phyloP scores from a whole-genome alignment of 441 rosid species.

The Bocquillonia castaneifolia region DNA sequence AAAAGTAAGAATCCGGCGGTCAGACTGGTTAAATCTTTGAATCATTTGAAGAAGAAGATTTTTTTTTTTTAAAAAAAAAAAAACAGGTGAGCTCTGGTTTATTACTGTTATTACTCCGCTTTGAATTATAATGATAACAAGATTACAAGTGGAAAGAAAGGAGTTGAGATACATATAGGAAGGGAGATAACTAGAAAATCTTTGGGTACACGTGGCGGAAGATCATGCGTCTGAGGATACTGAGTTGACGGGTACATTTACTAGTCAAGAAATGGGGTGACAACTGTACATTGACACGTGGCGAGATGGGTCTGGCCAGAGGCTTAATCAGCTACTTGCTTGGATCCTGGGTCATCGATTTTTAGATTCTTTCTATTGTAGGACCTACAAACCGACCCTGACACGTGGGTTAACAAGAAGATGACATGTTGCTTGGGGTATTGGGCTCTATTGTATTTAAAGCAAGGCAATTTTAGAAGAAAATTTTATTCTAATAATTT shows the following conservation, averaged over 20 bases:
- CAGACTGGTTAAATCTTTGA: constrained; percentile 23
- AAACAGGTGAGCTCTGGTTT: background rate
- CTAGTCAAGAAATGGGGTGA: background rate
- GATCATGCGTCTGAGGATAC: background rate
- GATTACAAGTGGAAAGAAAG: background rate
- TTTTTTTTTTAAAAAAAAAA: background rate
- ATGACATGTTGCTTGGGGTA: constrained; percentile 30
- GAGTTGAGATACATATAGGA: constrained; percentile 13
- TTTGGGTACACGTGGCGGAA: constrained; percentile 35
- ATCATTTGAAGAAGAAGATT: constrained; percentile 38
- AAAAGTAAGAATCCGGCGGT: constrained; percentile 55
- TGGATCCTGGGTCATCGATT: constrained; percentile 20
- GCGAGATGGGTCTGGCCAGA: background rate
- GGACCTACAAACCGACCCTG: constrained; percentile 33
- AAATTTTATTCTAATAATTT: background rate
- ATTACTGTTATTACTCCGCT: no score
- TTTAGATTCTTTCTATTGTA: constrained; percentile 10
- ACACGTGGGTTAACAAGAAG: constrained; percentile 28
- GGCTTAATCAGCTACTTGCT: constrained; percentile 27
- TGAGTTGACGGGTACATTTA: constrained; percentile 25
- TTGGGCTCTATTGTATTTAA: background rate
- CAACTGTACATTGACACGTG: constrained; percentile 36
- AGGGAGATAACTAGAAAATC: constrained; percentile 7
- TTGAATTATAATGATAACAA: no score
- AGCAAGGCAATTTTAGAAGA: background rate